A percentile compares a stretch with the other conserved stretches of the same genome.
phyloP scores from a whole-genome alignment of 768 basidiomycete genomes.

The Lactifluus hygrophoroides region DNA sequence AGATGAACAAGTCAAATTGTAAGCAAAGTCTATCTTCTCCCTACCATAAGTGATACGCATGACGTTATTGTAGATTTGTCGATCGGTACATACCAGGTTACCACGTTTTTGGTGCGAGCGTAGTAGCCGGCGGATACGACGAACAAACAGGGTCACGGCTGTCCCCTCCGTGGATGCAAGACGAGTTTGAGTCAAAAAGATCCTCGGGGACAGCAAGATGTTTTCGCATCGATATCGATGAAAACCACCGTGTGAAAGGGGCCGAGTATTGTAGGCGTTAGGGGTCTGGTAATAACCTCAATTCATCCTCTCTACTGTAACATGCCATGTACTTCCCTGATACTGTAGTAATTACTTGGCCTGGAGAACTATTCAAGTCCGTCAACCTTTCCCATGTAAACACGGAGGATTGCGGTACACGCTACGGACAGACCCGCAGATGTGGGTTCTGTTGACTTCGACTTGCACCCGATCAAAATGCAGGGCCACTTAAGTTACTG shows the following conservation, averaged over 20 bases:
- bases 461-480: no score
- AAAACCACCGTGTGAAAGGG: slow-evolving; percentile 39
- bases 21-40: background rate
- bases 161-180: slow-evolving; percentile 40
- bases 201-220: background rate
- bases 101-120: slow-evolving; percentile 69
- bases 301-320: no score
- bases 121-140: slow-evolving; percentile 29
- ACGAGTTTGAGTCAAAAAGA: slow-evolving; percentile 19
- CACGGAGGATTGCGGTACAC: no score
- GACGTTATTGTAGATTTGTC: slow-evolving; percentile 53
- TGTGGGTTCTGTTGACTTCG: no score
- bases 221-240: slow-evolving; percentile 46
- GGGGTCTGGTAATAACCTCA: background rate
- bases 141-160: slow-evolving; percentile 11
- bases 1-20: slow-evolving; percentile 63
- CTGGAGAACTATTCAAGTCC: no score
- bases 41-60: background rate
- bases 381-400: no score
- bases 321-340: no score
- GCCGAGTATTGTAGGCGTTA: slow-evolving; percentile 34
- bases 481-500: no score
- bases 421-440: no score
- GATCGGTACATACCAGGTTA: slow-evolving; percentile 94
- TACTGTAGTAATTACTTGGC: no score